A percentile compares a stretch with the other conserved stretches of the same genome.
Evolutionary conservation across 352 stramenopile genomes (phyloP).

Genomic region (Bremia lactucae): DNA sequence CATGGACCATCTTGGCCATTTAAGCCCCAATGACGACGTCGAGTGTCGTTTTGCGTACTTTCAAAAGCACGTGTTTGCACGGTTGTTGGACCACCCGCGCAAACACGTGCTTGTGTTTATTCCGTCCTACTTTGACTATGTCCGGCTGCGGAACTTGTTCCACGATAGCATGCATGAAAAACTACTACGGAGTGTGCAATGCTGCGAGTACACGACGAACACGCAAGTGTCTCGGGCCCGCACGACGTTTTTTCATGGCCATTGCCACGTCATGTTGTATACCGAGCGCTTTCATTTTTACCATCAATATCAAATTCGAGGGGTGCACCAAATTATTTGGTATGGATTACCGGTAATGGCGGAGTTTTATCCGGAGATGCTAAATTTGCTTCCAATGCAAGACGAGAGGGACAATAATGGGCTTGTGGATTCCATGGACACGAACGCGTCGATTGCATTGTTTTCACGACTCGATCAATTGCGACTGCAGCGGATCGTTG

Average conservation of each 20-base stretch:
- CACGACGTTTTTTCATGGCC: conserved; percentile 66
- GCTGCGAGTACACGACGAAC: conserved; percentile 67
- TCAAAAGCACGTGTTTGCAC: conserved; percentile 63
- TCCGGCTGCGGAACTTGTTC: conserved; percentile 80
- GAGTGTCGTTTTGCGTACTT: conserved; percentile 73
- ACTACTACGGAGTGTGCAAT: conserved; percentile 54
- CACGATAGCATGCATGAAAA: conserved; percentile 63
- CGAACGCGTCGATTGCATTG: conserved; percentile 49
- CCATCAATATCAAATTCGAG: conserved; percentile 74
- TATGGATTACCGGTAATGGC: conserved; percentile 55
- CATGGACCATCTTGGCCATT: conserved; percentile 9
- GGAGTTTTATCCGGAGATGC: conserved; percentile 68
- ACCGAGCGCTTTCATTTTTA: conserved; percentile 84
- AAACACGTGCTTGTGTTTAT: conserved; percentile 76
- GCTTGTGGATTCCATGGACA: conserved; percentile 11
- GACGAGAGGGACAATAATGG: conserved; percentile 13
- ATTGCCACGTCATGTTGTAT: conserved; percentile 69
- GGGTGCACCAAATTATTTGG: conserved; percentile 68
- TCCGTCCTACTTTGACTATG: conserved; percentile 79
- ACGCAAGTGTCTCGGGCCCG: conserved; percentile 56
- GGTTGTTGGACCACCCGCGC: conserved; percentile 49
- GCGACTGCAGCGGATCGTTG: conserved; percentile 63
- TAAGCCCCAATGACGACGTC: conserved; percentile 34
- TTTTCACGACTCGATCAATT: conserved; percentile 53
- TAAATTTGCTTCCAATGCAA: conserved; percentile 57